phyloP scores from a whole-genome alignment of 2,329 filamentous ascomycete genomes.

The Pseudocercospora macadamiae region DNA sequence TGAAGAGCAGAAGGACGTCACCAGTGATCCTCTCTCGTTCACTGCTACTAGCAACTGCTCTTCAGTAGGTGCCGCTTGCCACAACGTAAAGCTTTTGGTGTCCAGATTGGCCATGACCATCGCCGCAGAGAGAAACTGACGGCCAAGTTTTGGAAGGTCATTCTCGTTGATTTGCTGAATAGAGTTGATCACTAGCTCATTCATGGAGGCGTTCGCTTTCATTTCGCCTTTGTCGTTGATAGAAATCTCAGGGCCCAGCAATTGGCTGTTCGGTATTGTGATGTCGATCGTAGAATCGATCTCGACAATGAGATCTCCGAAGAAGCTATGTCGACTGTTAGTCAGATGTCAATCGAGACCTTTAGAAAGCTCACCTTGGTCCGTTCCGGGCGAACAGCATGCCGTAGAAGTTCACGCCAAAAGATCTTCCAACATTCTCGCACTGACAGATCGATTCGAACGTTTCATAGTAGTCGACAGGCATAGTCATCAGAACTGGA shows the following conservation, averaged over 20 bases:
- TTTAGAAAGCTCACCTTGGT: conserved; percentile 7
- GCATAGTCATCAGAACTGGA: conserved; percentile 19
- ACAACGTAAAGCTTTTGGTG: not conserved
- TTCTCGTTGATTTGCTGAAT: not conserved
- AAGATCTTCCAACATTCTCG: conserved; percentile 11
- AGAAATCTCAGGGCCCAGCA: not conserved
- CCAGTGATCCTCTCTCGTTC: too few relatives aligned
- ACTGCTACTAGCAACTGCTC: not conserved
- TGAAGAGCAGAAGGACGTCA: too few relatives aligned
- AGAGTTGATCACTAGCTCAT: not conserved
- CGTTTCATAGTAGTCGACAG: conserved; percentile 16
- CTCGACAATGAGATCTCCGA: not conserved
- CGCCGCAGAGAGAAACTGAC: not conserved
- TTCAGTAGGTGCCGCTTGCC: not conserved
- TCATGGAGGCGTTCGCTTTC: not conserved
- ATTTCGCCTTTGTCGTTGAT: not conserved
- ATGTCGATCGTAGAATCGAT: not conserved
- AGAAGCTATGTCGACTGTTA: not conserved
- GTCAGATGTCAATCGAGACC: not conserved
- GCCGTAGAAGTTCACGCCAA: conserved; percentile 11
- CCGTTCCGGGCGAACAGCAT: conserved; percentile 5
- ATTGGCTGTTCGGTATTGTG: not conserved
- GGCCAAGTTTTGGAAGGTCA: not conserved
- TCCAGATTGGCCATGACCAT: not conserved
- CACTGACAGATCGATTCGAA: conserved; percentile 8